A percentile compares a stretch with the other conserved stretches of the same genome.
phyloP scores from a whole-genome alignment of 2,329 filamentous ascomycete species.

The Elsinoe australis region DNA sequence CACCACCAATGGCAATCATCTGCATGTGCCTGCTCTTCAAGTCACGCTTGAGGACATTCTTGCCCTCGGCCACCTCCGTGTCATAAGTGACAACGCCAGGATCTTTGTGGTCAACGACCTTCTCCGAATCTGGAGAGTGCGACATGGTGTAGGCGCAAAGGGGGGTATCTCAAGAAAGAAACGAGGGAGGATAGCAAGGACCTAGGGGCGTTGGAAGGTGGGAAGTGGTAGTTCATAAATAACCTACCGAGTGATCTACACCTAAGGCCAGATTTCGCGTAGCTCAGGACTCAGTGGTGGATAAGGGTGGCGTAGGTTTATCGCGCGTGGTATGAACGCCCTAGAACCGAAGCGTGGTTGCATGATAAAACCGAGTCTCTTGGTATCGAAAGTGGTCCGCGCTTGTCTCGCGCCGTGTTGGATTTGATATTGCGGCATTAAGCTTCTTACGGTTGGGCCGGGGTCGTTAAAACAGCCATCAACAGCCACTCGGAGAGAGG shows the following conservation, averaged over 20 bases:
- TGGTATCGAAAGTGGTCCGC: constrained; percentile 11
- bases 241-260: constrained; percentile 15
- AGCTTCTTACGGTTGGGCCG: constrained; percentile 4
- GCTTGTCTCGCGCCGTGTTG: constrained; percentile 15
- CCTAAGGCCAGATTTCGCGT: constrained; percentile 13
- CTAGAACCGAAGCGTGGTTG: constrained; percentile 6
- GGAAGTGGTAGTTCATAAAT: constrained; percentile 12
- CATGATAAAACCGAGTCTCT: constrained; percentile 16
- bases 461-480: constrained; percentile 8
- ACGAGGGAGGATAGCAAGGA: background rate
- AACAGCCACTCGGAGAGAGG: constrained; percentile 8
- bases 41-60: constrained; percentile 25
- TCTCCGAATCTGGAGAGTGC: constrained; percentile 10
- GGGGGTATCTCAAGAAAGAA: constrained; percentile 11
- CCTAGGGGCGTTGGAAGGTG: background rate
- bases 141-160: constrained; percentile 12
- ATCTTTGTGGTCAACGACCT: constrained; percentile 24
- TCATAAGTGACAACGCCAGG: constrained; percentile 31
- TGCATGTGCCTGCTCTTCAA: constrained; percentile 32
- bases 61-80: constrained; percentile 19
- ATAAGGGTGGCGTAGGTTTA: constrained; percentile 16
- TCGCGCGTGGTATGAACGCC: constrained; percentile 12
- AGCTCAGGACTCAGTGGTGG: background rate
- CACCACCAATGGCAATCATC: constrained; percentile 31
- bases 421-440: constrained; percentile 13